Evolutionary conservation across 345 rosid species (phyloP).

Genomic region (Rhodamnia argentea): DNA sequence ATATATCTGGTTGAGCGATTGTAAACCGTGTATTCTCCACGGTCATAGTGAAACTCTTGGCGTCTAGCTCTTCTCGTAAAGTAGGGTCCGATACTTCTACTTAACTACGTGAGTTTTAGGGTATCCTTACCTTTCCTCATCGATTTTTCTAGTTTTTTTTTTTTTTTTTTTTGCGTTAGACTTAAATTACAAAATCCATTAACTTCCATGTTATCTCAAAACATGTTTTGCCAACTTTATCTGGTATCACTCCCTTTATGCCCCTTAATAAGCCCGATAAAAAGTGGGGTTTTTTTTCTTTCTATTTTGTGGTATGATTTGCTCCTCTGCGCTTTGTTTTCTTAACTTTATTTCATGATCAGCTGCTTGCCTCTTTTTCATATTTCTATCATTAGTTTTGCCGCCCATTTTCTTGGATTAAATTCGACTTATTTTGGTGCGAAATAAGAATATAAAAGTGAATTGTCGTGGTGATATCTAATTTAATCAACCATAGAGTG

Average conservation of each 20-base stretch:
- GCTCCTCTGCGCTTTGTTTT: not conserved
- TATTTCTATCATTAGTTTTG: not conserved
- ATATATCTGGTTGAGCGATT: not conserved
- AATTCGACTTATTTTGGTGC: not conserved
- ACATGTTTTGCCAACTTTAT: not conserved
- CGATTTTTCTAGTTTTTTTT: not conserved
- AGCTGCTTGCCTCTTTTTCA: not conserved
- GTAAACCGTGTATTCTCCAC: not conserved
- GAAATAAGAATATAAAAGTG: not conserved
- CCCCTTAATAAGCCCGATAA: not conserved
- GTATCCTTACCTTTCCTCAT: not conserved
- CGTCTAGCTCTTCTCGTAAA: not conserved
- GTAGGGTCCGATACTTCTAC: not conserved
- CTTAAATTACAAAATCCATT: not conserved
- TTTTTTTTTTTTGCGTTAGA: not conserved
- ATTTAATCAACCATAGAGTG: not conserved
- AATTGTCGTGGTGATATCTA: not conserved
- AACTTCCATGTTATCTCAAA: not conserved
- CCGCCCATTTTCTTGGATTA: not conserved
- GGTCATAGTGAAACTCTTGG: not conserved
- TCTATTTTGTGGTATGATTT: not conserved
- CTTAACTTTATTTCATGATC: not conserved
- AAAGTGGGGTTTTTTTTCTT: not conserved
- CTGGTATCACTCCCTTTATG: not conserved
- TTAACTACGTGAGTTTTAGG: fast-evolving